These are phyloP conservation scores for Inonotus obliquus DNA, from an alignment of 1,284 basidiomycete genomes.

Conservation along the genomic window DNA sequence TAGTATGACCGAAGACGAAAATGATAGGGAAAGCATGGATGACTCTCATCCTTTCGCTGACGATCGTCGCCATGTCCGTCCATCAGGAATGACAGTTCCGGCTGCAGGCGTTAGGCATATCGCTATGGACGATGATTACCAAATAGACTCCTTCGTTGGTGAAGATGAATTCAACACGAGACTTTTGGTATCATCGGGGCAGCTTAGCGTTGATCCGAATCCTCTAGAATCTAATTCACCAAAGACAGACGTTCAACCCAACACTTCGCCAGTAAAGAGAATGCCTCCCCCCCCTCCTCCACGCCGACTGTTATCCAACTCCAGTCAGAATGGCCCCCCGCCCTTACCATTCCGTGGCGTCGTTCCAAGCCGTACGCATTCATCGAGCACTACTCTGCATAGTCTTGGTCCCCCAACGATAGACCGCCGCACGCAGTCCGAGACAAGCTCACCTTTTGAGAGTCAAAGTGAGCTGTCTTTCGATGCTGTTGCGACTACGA, in stretches of 20 bases:
- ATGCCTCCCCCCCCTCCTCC: conserved; percentile 20
- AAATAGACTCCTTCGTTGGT: background rate
- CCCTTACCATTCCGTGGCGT: conserved; percentile 20
- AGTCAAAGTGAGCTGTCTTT: conserved; percentile 17
- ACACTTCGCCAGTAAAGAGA: conserved; percentile 11
- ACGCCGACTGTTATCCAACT: conserved; percentile 9
- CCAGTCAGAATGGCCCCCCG: conserved; percentile 12
- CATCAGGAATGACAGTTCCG: background rate
- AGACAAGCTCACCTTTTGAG: conserved; percentile 17
- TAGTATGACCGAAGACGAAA: conserved; percentile 10
- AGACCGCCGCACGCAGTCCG: conserved; percentile 10
- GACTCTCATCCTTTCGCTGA: conserved; percentile 1
- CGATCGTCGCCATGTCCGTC: conserved; percentile 2
- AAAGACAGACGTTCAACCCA: background rate
- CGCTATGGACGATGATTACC: background rate
- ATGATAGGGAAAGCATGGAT: conserved; percentile 9
- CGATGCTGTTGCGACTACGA: conserved; percentile 9
- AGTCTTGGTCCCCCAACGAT: background rate
- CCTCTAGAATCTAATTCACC: background rate
- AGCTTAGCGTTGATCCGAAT: background rate
- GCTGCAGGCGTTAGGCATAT: too few species aligned
- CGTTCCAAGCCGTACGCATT: conserved; percentile 8
- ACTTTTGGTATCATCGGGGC: background rate
- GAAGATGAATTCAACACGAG: background rate
- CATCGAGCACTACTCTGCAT: conserved; percentile 1